A percentile compares a stretch with the other conserved stretches of the same genome.
These are phyloP conservation scores for Euphrasia confusa DNA, from an alignment of 257 asterid genomes.

Conservation along the genomic window DNA sequence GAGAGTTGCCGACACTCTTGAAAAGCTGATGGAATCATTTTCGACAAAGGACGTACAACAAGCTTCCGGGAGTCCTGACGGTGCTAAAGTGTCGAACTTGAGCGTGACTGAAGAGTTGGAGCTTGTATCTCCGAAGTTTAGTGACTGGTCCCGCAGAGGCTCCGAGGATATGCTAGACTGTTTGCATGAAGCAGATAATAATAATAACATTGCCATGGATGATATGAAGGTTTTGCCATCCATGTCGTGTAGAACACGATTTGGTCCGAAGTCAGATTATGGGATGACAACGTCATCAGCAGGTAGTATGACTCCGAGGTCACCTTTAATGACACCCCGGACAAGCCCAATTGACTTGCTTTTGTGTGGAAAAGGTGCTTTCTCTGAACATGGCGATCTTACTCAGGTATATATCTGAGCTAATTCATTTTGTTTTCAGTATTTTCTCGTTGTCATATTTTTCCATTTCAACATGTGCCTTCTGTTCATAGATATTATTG, in stretches of 20 bases:
- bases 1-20: constrained; percentile 86
- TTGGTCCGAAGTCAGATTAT: constrained; percentile 96
- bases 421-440: constrained; percentile 19
- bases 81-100: constrained; percentile 75
- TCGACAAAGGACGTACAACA: constrained; percentile 64
- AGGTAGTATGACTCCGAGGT: constrained; percentile 98
- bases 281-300: constrained; percentile 98
- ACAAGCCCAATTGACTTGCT: constrained; percentile 81
- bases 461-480: neutral
- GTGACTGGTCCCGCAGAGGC: constrained; percentile 98
- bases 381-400: constrained; percentile 89
- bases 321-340: constrained; percentile 87
- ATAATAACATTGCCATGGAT: constrained; percentile 64
- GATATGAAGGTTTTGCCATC: constrained; percentile 77
- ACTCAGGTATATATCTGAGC: constrained; percentile 72
- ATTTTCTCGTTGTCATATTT: constrained; percentile 4
- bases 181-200: constrained; percentile 78
- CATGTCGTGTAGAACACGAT: constrained; percentile 86
- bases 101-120: constrained; percentile 87
- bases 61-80: constrained; percentile 69
- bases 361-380: constrained; percentile 82
- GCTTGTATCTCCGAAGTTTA: constrained; percentile 79
- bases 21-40: constrained; percentile 81
- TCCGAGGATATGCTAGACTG: constrained; percentile 97
- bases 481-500: constrained; percentile 9